Evolutionary conservation across 257 asterid species (phyloP).

Genomic region (Solanum etuberosum): DNA sequence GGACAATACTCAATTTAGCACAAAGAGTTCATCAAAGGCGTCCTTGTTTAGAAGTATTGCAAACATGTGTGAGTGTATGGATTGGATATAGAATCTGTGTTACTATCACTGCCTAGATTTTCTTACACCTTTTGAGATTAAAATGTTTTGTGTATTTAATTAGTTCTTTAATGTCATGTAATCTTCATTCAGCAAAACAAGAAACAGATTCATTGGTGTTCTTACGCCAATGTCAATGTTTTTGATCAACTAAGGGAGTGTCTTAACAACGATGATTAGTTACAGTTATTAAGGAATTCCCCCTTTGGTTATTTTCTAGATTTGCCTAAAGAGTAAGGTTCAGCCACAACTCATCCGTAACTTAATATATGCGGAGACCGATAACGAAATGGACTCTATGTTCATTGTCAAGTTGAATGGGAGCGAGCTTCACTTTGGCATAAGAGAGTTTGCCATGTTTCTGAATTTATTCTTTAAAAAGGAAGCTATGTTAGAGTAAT

Average conservation of each 20-base stretch:
- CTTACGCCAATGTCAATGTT: neutral
- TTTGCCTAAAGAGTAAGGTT: neutral
- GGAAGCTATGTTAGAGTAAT: neutral
- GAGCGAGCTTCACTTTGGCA: neutral
- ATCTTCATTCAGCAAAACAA: neutral
- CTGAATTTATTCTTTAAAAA: neutral
- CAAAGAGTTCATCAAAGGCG: neutral
- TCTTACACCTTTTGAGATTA: neutral
- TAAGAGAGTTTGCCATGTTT: neutral
- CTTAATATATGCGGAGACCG: neutral
- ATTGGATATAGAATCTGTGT: neutral
- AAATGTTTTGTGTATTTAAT: neutral
- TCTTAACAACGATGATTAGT: neutral
- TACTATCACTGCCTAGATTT: neutral
- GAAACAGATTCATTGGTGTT: neutral
- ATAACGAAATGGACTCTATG: neutral
- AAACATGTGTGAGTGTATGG: neutral
- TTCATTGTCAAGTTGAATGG: neutral
- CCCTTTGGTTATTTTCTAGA: neutral
- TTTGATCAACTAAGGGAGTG: neutral
- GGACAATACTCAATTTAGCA: neutral
- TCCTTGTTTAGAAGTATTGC: neutral
- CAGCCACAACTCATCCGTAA: neutral
- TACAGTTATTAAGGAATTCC: neutral
- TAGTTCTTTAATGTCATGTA: neutral